Base-by-base conservation (phyloP, 1,284 basidiomycete species). In the Sporisorium iseilematis-ciliati region DNA sequence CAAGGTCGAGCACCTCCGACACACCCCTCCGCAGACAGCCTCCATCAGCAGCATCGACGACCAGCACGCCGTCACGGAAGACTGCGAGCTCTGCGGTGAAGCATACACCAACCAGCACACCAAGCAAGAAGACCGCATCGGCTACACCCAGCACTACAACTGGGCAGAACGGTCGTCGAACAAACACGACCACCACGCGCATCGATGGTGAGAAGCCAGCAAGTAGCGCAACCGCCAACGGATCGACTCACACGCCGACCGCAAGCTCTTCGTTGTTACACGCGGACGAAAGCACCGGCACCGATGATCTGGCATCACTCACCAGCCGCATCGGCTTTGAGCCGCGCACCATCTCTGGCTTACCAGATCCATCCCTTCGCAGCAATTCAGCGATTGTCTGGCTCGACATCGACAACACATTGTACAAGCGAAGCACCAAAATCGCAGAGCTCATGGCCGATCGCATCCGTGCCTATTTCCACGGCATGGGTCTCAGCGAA, bases 371-470 rank as follows among this genome's bases (percentile, higher is more conserved):
- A 10, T 57, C 54, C 20, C 50, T 53, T 12, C 55, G 81, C 52
- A 76, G 78, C 25, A 74, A 67, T 3, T 58, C 80, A 20, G 69
- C 75, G 65, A 86, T 93, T 51, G 87, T 92, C 40, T 93, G 91
- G 89, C 90, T 94, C 65, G 93, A 94, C 83, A 93, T 94, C 70
- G 93, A 94, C 86, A 93, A 94, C 80, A 93, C 93, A 1, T 88
- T 93, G 16, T 94, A 94, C 85, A 78, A 80, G 45, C 71, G 77
- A 29, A 67, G 68, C 62, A 70, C 66, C 38, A 67, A 88, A 82
- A 93, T 95, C 61, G 91, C 91, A 7, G 89, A 92, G 21, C 80
- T 87, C n/a, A 94, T 95, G 93, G 90, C 90, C 18, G 86, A 91
- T 71, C 89, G 90, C 51, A 94, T 94, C 58, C 92, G 93, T 77